Evolutionary conservation across 78 protist species (phyloP).

Genomic region (Pigoraptor vietnamica): DNA sequence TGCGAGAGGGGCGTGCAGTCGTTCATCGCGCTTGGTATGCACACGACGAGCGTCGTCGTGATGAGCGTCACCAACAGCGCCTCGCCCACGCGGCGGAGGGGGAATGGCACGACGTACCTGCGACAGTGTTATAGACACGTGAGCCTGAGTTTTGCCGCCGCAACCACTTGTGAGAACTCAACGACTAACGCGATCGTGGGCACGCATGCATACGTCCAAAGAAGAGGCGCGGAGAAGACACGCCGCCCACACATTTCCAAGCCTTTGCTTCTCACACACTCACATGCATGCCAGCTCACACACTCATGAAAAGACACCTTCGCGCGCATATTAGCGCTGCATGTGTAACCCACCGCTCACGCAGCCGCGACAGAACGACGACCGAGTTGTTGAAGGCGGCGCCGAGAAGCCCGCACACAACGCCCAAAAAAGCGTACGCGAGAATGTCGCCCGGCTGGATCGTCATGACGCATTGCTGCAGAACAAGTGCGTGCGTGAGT

Average conservation of each 20-base stretch:
- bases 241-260: too few relatives aligned
- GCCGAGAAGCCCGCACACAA: neutral
- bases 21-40: neutral
- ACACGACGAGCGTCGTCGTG: neutral
- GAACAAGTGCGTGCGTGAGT: too few relatives aligned
- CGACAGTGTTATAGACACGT: neutral
- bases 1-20: neutral
- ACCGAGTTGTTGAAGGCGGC: neutral
- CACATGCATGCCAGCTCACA: too few relatives aligned
- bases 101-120: neutral
- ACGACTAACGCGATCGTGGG: neutral
- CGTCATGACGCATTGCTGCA: neutral
- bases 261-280: too few relatives aligned
- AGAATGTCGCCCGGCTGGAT: neutral
- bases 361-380: neutral
- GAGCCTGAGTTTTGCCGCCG: too few relatives aligned
- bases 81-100: neutral
- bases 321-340: neutral
- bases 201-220: too few relatives aligned
- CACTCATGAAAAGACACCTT: too few relatives aligned
- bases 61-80: neutral
- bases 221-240: too few relatives aligned
- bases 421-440: neutral
- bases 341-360: neutral
- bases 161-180: too few relatives aligned